Evolutionary conservation across 2,329 filamentous ascomycete species (phyloP).

Genomic region (Exophiala sideris): DNA sequence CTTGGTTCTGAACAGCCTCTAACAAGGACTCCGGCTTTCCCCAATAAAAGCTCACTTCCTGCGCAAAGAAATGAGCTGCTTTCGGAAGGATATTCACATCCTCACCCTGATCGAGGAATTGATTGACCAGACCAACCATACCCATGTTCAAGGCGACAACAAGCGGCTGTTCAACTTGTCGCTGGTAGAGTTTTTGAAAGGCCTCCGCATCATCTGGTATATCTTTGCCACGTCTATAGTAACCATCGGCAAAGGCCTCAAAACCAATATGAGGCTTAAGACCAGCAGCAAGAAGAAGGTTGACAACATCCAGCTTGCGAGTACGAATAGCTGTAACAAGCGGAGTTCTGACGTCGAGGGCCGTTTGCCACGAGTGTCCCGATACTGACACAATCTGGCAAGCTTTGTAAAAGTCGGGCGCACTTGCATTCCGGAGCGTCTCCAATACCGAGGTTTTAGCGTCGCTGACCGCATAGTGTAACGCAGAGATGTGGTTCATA

Average conservation of each 20-base stretch:
- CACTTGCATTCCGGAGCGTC: constrained; percentile 54
- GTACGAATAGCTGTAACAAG: constrained; percentile 58
- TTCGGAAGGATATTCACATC: constrained; percentile 61
- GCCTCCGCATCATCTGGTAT: constrained; percentile 36
- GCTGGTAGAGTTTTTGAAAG: constrained; percentile 50
- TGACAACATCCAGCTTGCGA: constrained; percentile 52
- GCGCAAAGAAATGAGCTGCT: constrained; percentile 24
- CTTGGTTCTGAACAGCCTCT: constrained; percentile 56
- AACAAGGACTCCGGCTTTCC: constrained; percentile 46
- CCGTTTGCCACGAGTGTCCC: constrained; percentile 31
- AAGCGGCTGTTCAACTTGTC: constrained; percentile 61
- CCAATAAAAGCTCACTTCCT: constrained; percentile 19
- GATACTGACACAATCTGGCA: constrained; percentile 62
- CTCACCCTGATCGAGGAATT: constrained; percentile 62
- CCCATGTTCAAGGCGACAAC: constrained; percentile 56
- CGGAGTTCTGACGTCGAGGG: constrained; percentile 43
- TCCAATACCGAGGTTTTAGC: constrained; percentile 46
- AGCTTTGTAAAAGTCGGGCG: constrained; percentile 56
- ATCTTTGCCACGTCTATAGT: constrained; percentile 43
- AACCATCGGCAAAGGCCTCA: constrained; percentile 61
- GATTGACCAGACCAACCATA: constrained; percentile 48
- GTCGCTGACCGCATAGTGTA: constrained; percentile 62
- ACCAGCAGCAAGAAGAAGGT: constrained; percentile 62
- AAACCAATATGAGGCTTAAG: constrained; percentile 60
- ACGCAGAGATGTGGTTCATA: constrained; percentile 58